Conservation (phyloP, 2,329 filamentous ascomycete species). For the Ramularia collo-cygni region DNA sequence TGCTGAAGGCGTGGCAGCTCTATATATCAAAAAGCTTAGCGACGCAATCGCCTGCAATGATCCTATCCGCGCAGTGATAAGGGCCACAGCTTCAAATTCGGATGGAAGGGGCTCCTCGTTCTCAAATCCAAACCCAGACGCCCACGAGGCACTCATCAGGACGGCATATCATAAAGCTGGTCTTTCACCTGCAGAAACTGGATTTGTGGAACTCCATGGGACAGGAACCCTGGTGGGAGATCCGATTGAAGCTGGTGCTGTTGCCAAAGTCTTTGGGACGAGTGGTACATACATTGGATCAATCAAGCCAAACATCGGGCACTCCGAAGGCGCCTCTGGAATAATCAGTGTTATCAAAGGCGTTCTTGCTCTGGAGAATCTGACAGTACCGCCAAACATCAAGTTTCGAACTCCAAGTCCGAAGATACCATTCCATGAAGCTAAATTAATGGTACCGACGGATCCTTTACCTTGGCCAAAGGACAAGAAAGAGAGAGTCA, state of each 20-base stretch:
- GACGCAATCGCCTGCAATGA: constrained; percentile 8
- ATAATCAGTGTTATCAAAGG: constrained; percentile 16
- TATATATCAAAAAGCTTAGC: constrained; percentile 3
- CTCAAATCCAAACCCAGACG: constrained; percentile 1
- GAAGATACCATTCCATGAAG: constrained; percentile 22
- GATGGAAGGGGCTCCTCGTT: constrained; percentile 31
- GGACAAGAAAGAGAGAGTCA: constrained; percentile 4
- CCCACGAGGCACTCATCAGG: constrained; percentile 4
- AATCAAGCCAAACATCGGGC: constrained; percentile 22
- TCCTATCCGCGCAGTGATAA: constrained; percentile 30
- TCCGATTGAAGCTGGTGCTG: constrained; percentile 12
- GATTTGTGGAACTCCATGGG: constrained; percentile 20
- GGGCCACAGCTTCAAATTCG: constrained; percentile 29
- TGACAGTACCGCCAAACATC: constrained; percentile 20
- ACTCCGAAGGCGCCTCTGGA: constrained; percentile 12
- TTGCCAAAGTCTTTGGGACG: constrained; percentile 1
- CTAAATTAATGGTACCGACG: constrained; percentile 11
- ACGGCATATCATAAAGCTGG: constrained; percentile 25
- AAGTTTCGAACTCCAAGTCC: constrained; percentile 21
- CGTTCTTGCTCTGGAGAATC: constrained; percentile 19
- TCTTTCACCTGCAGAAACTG: constrained; percentile 14
- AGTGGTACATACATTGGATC: constrained; percentile 15
- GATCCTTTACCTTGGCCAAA: constrained; percentile 22
- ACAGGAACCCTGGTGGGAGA: constrained; percentile 19
- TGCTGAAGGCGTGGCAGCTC: constrained; percentile 4